Base-by-base conservation (phyloP, 139 green algal species). In the Haematococcus lacustris region DNA sequence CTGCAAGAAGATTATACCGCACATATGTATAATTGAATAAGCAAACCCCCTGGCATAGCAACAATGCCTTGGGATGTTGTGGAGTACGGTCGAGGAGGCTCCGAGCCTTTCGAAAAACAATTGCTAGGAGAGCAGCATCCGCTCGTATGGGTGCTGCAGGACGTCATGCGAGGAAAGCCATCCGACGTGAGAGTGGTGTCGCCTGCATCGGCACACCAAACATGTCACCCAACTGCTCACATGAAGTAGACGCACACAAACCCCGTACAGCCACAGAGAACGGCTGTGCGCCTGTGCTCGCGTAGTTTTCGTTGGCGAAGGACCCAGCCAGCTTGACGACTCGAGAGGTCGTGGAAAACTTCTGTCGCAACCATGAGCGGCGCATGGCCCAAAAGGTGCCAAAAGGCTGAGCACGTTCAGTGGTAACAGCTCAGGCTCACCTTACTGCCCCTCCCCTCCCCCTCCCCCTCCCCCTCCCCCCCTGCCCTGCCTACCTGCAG, bases 311-410 rank as follows among this genome's bases (percentile, higher is more conserved):
- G 33, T 21, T 64, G 25, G 71, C 53, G 2, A 47, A 39, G 17
- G 76, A 83, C 47, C 74, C 81, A 5, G 62, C 66, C 28, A 40
- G 60, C 0, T 41, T 78, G 2, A 61, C 41, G 34, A 33, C 75
- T 26, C 61, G 61, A n/a, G 80, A 82, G 37, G 32, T 85, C 25
- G 47, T 76, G 21, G 73, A 80, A 3, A 81, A 66, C 47, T 89
- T 89, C 65, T 68, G 78, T 1, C 65, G 80, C 28, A 81, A 73
- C 25, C 76, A 87, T 71, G 78, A 89, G 47, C 51, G 70, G n/a
- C 75, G 79, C 28, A 82, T 82, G 70, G 83, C 83, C 33, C 34
- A 70, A 1, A 80, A 87, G 83, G 82, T 81, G 70, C 28, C 71
- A 28, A 26, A 68, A 3, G 7, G 7, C 26, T 28, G 34, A 51